Evolutionary conservation across 176 grass and related monocot species (phyloP), one percentile per base, ranked within the genome.

Genomic region (Zea luxurians): DNA sequence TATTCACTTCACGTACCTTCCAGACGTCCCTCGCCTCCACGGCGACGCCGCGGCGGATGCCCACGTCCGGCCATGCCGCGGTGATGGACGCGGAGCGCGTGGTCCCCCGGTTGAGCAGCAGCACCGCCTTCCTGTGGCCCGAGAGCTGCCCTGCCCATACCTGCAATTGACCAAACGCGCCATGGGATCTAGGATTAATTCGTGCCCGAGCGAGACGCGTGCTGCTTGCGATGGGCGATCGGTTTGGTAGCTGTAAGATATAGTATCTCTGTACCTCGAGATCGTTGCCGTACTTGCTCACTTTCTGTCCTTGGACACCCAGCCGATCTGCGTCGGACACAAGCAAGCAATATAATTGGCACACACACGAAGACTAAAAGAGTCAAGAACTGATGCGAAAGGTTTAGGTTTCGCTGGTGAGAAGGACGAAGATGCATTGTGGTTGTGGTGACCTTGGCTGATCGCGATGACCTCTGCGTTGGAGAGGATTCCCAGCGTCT

Each of bases 381-480:
- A 60, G 17, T 59, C n/a, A 55, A 37, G 35, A 38, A 64, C 36
- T 36, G 1, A 5, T 3, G 61, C 15, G 15, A 4, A 17, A 44
- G 43, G 5, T 20, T 27, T 12, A 44, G 43, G 5, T 20, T 27
- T 12, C 0, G 44, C 5, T 68, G 66, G 5, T 46, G 0, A 46
- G 10, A 45, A 67, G 8, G 54, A 37, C 9, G 37, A 10, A 13
- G 60, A 4, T 13, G 5, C 0, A 0, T 35, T 18, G 2, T 63
- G 4, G 0, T 20, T 13, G 7, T 66, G 7, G 55, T 62, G 13
- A 97, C 93, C 93, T 90, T 93, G 90, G 82, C 89, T 97, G 20
- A 93, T 84, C 9, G 88, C 93, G 61, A 96, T 92, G 76, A 92
- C 90, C 83, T 96, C 90, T 49, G 75, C 46, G 45, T 96, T 96